A percentile compares a stretch with the other conserved stretches of the same genome.
phyloP scores from a whole-genome alignment of 805 yeast species.

The Candida tammaniensis region DNA sequence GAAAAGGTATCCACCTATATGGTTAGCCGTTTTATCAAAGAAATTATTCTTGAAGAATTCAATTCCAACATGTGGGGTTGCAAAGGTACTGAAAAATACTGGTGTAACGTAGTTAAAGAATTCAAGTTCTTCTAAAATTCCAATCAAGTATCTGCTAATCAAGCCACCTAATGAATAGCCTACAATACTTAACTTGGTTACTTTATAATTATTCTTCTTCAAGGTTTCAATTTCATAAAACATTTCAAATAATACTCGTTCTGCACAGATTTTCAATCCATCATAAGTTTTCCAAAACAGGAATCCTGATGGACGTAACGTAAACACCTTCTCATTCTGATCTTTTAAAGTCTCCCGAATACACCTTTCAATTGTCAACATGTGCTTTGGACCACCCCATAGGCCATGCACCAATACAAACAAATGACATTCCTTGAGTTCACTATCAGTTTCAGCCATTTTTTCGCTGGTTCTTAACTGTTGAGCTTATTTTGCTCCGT shows the following conservation, averaged over 20 bases:
- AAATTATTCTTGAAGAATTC: constrained; percentile 31
- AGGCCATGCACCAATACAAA: constrained; percentile 42
- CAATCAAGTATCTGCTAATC: constrained; percentile 76
- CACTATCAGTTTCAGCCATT: too few species aligned
- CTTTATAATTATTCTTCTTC: constrained; percentile 30
- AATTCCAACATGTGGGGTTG: constrained; percentile 45
- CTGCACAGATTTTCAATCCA: constrained; percentile 35
- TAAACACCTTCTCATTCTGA: constrained; percentile 27
- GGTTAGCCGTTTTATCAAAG: constrained; percentile 33
- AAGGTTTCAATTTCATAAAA: constrained; percentile 40
- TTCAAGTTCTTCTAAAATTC: constrained; percentile 38
- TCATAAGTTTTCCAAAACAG: constrained; percentile 46
- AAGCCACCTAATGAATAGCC: constrained; percentile 93
- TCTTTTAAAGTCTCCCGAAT: constrained; percentile 23
- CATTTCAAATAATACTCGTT: constrained; percentile 33
- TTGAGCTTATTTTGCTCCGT: too few species aligned
- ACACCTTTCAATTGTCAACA: constrained; percentile 34
- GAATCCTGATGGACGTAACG: constrained; percentile 37
- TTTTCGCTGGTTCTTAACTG: too few species aligned
- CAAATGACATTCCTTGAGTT: constrained; percentile 24
- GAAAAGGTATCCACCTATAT: constrained; percentile 30
- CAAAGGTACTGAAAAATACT: constrained; percentile 38
- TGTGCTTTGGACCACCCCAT: constrained; percentile 44
- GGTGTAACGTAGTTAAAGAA: constrained; percentile 37
- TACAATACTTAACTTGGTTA: constrained; percentile 68